Evolutionary conservation across 2,329 filamentous ascomycete genomes (phyloP).

Genomic region (Aspergillus jensenii): DNA sequence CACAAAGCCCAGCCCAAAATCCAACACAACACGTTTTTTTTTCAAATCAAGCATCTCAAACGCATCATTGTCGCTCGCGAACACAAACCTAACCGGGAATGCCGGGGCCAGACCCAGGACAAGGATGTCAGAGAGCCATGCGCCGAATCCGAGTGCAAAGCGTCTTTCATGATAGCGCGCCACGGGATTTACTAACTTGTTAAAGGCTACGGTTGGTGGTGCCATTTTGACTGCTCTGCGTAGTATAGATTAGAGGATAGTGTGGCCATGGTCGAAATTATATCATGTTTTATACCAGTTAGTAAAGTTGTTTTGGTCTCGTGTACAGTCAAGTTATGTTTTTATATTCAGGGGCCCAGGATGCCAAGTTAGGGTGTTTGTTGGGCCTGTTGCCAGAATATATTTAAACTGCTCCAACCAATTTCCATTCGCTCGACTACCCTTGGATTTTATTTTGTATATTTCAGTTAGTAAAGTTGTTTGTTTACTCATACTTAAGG

Average conservation of each 20-base stretch:
- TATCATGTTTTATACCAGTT: no score
- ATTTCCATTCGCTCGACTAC: no score
- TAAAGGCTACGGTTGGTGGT: background rate
- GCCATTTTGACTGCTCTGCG: background rate
- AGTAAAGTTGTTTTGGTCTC: no score
- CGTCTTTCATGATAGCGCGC: background rate
- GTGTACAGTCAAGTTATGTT: background rate
- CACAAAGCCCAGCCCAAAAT: background rate
- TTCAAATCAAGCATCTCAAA: background rate
- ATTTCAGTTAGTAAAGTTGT: no score
- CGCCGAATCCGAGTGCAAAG: background rate
- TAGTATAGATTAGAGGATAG: background rate
- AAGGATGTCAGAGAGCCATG: slow-evolving; percentile 1
- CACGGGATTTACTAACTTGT: background rate
- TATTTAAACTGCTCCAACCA: no score
- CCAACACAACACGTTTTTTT: background rate
- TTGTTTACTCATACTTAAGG: no score
- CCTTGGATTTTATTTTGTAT: no score
- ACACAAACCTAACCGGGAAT: no score
- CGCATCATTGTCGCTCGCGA: background rate
- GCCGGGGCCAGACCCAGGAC: background rate
- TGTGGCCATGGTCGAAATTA: no score
- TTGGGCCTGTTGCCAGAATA: no score
- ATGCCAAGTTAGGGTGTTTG: no score
- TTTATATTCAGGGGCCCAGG: background rate